A percentile compares a stretch with the other conserved stretches of the same genome.
These are phyloP conservation scores for Monoraphidium neglectum DNA, from an alignment of 139 green algal genomes.

Conservation along the genomic window DNA sequence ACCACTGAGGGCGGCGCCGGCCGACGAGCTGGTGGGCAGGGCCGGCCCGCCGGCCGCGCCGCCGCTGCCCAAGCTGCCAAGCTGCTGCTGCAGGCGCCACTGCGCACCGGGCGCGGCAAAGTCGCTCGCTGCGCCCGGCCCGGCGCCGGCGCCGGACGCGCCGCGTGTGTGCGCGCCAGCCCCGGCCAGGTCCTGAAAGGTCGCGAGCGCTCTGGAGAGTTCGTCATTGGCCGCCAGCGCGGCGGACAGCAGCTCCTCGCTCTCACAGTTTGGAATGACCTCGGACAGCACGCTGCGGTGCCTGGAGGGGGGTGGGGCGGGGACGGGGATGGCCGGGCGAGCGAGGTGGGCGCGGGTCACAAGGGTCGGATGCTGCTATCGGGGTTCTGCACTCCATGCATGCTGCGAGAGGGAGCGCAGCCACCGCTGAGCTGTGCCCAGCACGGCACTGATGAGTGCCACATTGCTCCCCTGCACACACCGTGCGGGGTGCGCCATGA, in stretches of 20 bases:
- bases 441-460: background rate
- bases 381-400: background rate
- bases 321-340: background rate
- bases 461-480: background rate
- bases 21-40: no score
- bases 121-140: no score
- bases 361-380: no score
- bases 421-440: background rate
- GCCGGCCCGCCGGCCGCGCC: no score
- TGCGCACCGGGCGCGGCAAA: no score
- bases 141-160: no score
- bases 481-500: background rate
- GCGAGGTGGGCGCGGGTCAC: no score
- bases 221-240: constrained; percentile 38
- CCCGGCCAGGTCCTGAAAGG: constrained; percentile 9
- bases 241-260: constrained; percentile 18
- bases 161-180: no score
- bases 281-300: constrained; percentile 21
- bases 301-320: background rate
- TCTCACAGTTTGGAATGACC: constrained; percentile 6
- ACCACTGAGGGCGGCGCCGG: no score
- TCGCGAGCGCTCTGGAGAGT: background rate
- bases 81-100: no score
- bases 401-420: background rate
- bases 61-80: no score